Evolutionary conservation across 78 protist genomes (phyloP).

Genomic region (Dictyostelium firmibasis): DNA sequence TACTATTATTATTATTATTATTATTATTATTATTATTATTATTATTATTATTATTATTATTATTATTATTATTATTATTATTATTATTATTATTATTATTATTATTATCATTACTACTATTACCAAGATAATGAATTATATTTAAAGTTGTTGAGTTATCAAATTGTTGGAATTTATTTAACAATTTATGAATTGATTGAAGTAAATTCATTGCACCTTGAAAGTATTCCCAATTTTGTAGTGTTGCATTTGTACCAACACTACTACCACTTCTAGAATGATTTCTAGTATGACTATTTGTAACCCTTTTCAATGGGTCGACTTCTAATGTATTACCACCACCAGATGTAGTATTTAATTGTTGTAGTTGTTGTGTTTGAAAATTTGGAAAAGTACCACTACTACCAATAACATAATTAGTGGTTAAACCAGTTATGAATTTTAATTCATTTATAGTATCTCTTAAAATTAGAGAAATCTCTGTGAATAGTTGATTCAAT

Average conservation of each 20-base stretch:
- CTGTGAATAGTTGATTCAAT: conserved; percentile 18
- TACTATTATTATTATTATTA: neutral
- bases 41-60: no score
- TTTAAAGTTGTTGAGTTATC: neutral
- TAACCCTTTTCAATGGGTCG: neutral
- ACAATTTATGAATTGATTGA: neutral
- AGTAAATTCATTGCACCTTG: conserved; percentile 75
- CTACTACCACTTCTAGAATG: neutral
- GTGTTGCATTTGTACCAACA: neutral
- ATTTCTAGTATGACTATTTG: neutral
- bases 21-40: neutral
- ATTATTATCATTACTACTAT: neutral
- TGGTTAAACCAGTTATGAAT: neutral
- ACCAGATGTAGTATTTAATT: neutral
- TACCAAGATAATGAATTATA: conserved; percentile 12
- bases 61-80: neutral
- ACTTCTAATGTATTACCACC: neutral
- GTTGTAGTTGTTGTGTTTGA: conserved; percentile 15
- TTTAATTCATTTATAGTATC: conserved; percentile 29
- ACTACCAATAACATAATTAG: neutral
- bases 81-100: neutral
- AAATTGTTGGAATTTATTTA: neutral
- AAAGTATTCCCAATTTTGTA: conserved; percentile 76
- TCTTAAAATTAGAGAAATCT: neutral
- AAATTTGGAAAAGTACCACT: neutral